These are phyloP conservation scores for Dendrocalamus sinicus DNA, from an alignment of 176 grass and related monocot species.

Conservation along the genomic window DNA sequence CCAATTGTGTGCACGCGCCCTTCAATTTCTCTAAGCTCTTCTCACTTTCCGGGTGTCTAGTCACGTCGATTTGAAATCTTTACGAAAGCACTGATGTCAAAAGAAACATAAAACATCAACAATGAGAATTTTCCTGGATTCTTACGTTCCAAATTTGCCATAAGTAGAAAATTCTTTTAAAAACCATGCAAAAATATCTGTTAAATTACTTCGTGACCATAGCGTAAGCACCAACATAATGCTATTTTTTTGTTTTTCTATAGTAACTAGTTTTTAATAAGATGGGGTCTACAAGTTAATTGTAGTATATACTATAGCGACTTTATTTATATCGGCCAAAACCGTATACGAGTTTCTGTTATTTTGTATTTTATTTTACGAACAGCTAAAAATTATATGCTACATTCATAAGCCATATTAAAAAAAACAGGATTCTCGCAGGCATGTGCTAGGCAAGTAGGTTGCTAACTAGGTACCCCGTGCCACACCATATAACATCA, in stretches of 20 bases:
- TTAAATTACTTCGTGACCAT: not conserved
- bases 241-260: too few species aligned
- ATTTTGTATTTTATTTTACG: fast-evolving
- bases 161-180: not conserved
- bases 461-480: not conserved
- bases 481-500: not conserved
- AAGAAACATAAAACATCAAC: not conserved
- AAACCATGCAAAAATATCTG: not conserved
- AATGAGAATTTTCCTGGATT: not conserved
- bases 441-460: not conserved
- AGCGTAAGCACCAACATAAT: too few species aligned
- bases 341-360: fast-evolving
- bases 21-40: not conserved
- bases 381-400: too few species aligned
- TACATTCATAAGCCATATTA: too few species aligned
- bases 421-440: not conserved
- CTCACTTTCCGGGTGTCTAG: not conserved
- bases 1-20: not conserved
- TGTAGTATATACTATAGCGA: too few species aligned
- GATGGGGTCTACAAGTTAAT: too few species aligned
- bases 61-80: constrained; percentile 11
- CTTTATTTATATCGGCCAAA: too few species aligned
- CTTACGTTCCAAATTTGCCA: not conserved
- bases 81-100: not conserved
- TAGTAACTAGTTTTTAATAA: too few species aligned